A percentile compares a stretch with the other conserved stretches of the same genome.
Evolutionary conservation across 2,329 filamentous ascomycete species (phyloP).

Genomic region (Pseudopithomyces maydicus): DNA sequence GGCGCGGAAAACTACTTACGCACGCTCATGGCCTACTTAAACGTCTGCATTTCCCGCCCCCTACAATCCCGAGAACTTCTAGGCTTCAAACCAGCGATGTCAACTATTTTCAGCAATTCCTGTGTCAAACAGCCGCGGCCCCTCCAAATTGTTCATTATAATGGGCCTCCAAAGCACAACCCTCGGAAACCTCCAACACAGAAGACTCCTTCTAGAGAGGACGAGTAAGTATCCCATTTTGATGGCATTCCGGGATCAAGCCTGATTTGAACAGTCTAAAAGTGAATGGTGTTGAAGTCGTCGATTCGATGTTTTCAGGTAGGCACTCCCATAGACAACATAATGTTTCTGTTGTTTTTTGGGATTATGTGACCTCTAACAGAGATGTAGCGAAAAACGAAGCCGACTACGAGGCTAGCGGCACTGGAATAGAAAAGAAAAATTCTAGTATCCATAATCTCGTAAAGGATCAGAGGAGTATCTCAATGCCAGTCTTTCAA

Average conservation of each 20-base stretch:
- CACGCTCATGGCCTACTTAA: conserved; percentile 16
- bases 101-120: conserved; percentile 9
- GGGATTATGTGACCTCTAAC: conserved; percentile 5
- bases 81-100: conserved; percentile 8
- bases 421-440: conserved; percentile 6
- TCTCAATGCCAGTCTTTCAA: not conserved
- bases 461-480: not conserved
- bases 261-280: conserved; percentile 11
- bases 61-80: conserved; percentile 2
- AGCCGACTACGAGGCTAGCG: conserved; percentile 10
- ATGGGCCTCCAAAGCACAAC: conserved; percentile 6
- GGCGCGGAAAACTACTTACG: not conserved
- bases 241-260: too few species aligned
- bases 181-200: not conserved
- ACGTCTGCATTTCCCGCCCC: conserved; percentile 12
- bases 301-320: conserved; percentile 15
- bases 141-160: conserved; percentile 14
- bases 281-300: conserved; percentile 9
- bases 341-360: not conserved
- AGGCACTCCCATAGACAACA: conserved; percentile 10
- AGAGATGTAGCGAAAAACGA: conserved; percentile 9
- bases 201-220: not conserved
- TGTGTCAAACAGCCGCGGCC: conserved; percentile 1
- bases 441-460: not conserved
- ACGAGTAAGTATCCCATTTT: too few species aligned